Conservation (phyloP, 2,329 filamentous ascomycete genomes). For the Alternaria gansuensis region DNA sequence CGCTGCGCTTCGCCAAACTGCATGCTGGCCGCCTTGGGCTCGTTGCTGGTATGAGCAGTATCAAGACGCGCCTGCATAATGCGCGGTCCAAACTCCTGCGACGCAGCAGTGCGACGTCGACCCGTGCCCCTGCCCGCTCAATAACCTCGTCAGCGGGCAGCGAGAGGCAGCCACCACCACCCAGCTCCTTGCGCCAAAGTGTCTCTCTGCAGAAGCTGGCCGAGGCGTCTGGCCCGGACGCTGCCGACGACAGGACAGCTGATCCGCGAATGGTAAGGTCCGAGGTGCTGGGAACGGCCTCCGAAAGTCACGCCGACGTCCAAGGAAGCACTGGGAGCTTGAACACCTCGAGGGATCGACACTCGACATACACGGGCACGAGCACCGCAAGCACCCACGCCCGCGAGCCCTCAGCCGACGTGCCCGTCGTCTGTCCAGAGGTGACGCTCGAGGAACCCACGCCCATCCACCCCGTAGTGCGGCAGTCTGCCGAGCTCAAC, state of each 20-base stretch:
- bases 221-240: slow-evolving; percentile 24
- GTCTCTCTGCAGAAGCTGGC: slow-evolving; percentile 47
- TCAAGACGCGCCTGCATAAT: slow-evolving; percentile 47
- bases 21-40: slow-evolving; percentile 35
- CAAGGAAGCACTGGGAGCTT: slow-evolving; percentile 20
- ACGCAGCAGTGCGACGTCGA: slow-evolving; percentile 41
- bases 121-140: slow-evolving; percentile 31
- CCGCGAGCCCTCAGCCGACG: slow-evolving; percentile 25
- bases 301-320: slow-evolving; percentile 28
- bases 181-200: slow-evolving; percentile 40
- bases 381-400: slow-evolving; percentile 24
- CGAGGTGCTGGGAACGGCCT: slow-evolving; percentile 34
- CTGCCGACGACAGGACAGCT: slow-evolving; percentile 17
- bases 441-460: slow-evolving; percentile 50
- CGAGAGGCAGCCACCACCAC: slow-evolving; percentile 26
- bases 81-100: slow-evolving; percentile 44
- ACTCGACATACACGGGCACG: slow-evolving; percentile 24
- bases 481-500: slow-evolving; percentile 28
- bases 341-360: slow-evolving; percentile 31
- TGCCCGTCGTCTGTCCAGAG: slow-evolving; percentile 31
- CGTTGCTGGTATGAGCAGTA: slow-evolving; percentile 45
- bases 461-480: slow-evolving; percentile 37
- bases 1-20: slow-evolving; percentile 20
- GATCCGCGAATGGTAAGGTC: slow-evolving; percentile 38
- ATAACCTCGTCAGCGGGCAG: slow-evolving; percentile 40